Conservation (phyloP, 371 early-diverging fungal species). For the Nematocida sp. region DNA sequence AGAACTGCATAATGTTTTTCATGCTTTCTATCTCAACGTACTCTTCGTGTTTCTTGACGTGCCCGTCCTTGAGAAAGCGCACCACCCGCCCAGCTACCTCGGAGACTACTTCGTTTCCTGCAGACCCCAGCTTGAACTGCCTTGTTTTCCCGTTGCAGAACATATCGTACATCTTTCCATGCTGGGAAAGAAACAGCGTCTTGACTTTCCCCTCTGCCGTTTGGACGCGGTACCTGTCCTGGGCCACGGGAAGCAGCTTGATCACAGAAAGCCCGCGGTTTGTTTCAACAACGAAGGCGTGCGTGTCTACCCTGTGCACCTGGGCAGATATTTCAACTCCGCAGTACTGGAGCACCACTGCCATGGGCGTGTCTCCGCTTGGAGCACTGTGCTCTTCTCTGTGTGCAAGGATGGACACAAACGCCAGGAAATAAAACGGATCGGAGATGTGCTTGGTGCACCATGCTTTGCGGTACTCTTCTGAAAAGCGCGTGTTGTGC, state of each 20-base stretch:
- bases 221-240: conserved; percentile 23
- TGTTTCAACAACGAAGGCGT: conserved; percentile 3
- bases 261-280: conserved; percentile 23
- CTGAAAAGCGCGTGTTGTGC: conserved; percentile 35
- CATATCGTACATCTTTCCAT: conserved; percentile 3
- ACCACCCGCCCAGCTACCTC: conserved; percentile 93
- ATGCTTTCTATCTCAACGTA: conserved; percentile 97
- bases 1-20: conserved; percentile 96
- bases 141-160: background rate
- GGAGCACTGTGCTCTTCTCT: background rate
- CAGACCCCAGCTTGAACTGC: background rate
- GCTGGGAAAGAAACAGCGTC: conserved; percentile 2
- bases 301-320: background rate
- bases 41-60: conserved; percentile 75
- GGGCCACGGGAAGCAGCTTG: conserved; percentile 1
- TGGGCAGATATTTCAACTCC: background rate
- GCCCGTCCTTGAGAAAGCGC: conserved; percentile 78
- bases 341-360: conserved; percentile 1
- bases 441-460: background rate
- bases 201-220: background rate
- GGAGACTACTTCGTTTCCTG: conserved; percentile 73
- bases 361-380: background rate
- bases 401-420: conserved; percentile 14
- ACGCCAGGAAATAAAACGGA: conserved; percentile 14
- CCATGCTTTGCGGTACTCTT: conserved; percentile 15